Conservation (phyloP, 2,329 filamentous ascomycete genomes). For the Neofusicoccum cordaticola region DNA sequence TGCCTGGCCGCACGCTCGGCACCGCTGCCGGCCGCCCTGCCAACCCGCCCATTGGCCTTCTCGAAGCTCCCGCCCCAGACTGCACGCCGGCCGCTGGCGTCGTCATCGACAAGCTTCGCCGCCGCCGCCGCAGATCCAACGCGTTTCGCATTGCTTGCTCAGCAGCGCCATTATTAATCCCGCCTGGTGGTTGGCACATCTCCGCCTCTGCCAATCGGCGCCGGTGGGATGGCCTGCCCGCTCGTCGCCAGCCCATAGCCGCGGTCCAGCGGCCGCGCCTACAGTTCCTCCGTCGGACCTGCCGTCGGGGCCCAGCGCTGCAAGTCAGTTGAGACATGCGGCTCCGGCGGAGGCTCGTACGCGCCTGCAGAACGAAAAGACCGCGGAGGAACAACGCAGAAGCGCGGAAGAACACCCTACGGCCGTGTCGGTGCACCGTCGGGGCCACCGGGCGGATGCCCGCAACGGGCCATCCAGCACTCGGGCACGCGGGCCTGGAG, state of each 20-base stretch:
- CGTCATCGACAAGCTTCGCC: neutral
- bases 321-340: neutral
- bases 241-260: neutral
- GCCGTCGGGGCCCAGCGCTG: neutral
- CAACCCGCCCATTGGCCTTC: neutral
- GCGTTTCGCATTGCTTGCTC: neutral
- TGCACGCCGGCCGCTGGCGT: too few relatives aligned
- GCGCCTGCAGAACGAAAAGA: neutral
- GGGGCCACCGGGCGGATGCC: neutral
- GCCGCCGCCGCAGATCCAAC: neutral
- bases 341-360: neutral
- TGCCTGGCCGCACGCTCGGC: neutral
- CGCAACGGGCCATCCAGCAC: neutral
- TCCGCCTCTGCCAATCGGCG: too few relatives aligned
- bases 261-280: neutral
- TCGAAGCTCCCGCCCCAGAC: conserved; percentile 1
- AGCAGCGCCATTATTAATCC: neutral
- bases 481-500: neutral
- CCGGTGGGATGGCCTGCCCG: too few relatives aligned
- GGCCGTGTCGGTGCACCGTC: conserved; percentile 8
- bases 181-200: too few relatives aligned
- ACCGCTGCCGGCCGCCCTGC: too few relatives aligned
- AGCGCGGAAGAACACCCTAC: neutral
- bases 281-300: neutral
- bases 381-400: neutral